Conservation (phyloP, 768 basidiomycete species). For the Psilocybe tampanensis region DNA sequence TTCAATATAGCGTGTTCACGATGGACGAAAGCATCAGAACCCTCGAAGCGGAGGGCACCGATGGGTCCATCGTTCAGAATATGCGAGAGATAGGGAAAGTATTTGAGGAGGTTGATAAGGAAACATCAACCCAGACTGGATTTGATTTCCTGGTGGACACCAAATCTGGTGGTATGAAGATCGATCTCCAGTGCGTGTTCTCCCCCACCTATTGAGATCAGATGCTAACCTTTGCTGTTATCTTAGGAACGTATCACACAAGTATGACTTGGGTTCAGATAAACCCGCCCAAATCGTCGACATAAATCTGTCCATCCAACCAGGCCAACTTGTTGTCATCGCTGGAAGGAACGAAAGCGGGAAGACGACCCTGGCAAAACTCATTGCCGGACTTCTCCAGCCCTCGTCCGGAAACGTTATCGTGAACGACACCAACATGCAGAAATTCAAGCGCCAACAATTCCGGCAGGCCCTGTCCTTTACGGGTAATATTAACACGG, state of each 20-base stretch:
- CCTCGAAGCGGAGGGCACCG: conserved; percentile 24
- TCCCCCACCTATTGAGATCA: background rate
- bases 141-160: background rate
- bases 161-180: background rate
- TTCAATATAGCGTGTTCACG: conserved; percentile 32
- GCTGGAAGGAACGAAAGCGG: conserved; percentile 60
- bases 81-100: background rate
- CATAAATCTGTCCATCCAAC: conserved; percentile 44
- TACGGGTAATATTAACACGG: conserved; percentile 49
- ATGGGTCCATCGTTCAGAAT: too few species aligned
- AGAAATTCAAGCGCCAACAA: conserved; percentile 35
- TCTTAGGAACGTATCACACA: conserved; percentile 6
- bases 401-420: conserved; percentile 42
- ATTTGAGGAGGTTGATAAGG: background rate
- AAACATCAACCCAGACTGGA: background rate
- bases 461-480: conserved; percentile 46
- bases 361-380: conserved; percentile 53
- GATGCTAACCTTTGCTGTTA: background rate
- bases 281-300: conserved; percentile 35
- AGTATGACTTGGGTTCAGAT: background rate
- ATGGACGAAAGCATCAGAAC: conserved; percentile 17
- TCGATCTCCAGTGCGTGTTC: background rate
- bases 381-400: conserved; percentile 51
- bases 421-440: conserved; percentile 41
- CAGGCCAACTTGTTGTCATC: conserved; percentile 54